Evolutionary conservation across 129 eudicot species (phyloP), one percentile per base, ranked within the genome.

Genomic region (Glebionis coronaria): DNA sequence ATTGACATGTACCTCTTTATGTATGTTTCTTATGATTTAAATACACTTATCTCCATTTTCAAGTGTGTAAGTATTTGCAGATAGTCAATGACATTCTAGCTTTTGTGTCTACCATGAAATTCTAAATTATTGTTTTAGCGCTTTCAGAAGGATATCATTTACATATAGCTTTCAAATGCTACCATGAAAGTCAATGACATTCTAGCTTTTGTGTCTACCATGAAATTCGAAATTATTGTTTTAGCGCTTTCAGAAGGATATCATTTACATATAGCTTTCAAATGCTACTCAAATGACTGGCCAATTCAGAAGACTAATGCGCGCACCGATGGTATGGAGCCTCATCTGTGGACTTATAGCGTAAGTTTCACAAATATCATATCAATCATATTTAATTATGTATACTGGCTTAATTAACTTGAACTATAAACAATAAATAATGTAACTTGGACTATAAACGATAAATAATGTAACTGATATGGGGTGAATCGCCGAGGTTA

Each of bases 291-390:
- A n/a, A n/a, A n/a, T n/a, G n/a, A n/a, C n/a, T n/a, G n/a, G n/a
- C n/a, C n/a, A n/a, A n/a, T n/a, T 51, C 94, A 85, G 46, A 85
- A 89, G 87, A 79, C 90, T 51, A 86, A 81, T 78, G 96, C 90
- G 10, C 78, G 93, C 16, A 79, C 94, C 21, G 96, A 89, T 81
- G 93, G 96, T 89, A 44, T 67, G 55, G 38, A n/a, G n/a, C n/a
- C 31, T 68, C 12, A 14, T 65, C 16, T 53, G 4, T 65, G 65
- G 15, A 44, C 35, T 3, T 44, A 56, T 25, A 64, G 58, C 65
- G 55, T 64, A 65, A 63, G 23, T 23, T 73, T 18, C 64, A 55
- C 50, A 65, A 1, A 5, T 40, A 23, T 62, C n/a, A 40, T 12
- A 45, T 50, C 68, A 51, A 31, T 61, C n/a, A 29, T 11, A 12